phyloP scores from a whole-genome alignment of 176 grass and related monocot species.

The Zea mays region Zm-B73-REFERENCE-NAM-5.0 NC_050105.1:115875501-115876000 shows the following conservation, averaged over 20 bases:
- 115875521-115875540: too few species aligned
- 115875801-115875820: conserved; percentile 97
- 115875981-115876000: conserved; percentile 95
- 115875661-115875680: background rate
- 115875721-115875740: conserved; percentile 86
- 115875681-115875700: too few species aligned
- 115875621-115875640: conserved; percentile 94
- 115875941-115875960: conserved; percentile 73
- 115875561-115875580: conserved; percentile 99
- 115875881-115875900: conserved; percentile 4
- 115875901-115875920: background rate
- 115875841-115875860: conserved; percentile 87
- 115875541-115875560: too few species aligned
- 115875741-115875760: conserved; percentile 84
- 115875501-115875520: too few species aligned
- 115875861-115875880: conserved; percentile 60
- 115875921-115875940: background rate
- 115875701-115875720: too few species aligned
- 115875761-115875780: conserved; percentile 73
- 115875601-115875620: conserved; percentile 97
- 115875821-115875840: conserved; percentile 94
- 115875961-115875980: conserved; percentile 88
- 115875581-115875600: conserved; percentile 96
- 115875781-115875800: conserved; percentile 92
- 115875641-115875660: conserved; percentile 41